Base-by-base conservation (phyloP, 139 green algal species). In the Coelastrella sp. region DNA sequence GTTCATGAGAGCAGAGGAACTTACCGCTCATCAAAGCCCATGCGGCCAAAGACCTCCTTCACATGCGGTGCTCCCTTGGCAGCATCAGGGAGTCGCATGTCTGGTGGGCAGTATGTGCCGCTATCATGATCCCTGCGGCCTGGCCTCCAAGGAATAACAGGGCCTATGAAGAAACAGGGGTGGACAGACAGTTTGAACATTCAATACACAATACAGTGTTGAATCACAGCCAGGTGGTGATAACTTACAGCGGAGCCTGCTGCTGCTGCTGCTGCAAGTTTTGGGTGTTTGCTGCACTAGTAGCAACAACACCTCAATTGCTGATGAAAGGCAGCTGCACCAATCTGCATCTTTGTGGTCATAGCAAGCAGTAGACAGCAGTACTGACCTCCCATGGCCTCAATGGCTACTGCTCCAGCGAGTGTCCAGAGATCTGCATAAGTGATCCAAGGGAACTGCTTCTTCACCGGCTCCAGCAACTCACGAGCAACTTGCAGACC, bases 351-450 rank as follows among this genome's bases (percentile, higher is more conserved):
- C n/a, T n/a, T n/a, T n/a, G n/a, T n/a, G n/a, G n/a, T n/a, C n/a
- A n/a, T n/a, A n/a, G n/a, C n/a, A n/a, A n/a, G n/a, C n/a, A n/a
- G n/a, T n/a, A n/a, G n/a, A n/a, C 35, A 57, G 15, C 11, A 23
- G 45, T 9, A 40, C 81, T 34, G 63, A 93, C 89, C 90, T 69
- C 90, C 90, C 90, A 93, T 93, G 3, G 84, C 79, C 75, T 93
- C 90, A 19, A 93, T 75, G 32, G 96, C 96, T 32, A 96, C 92
- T 0, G 69, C 90, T 3, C 96, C 96, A 8, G 91, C 96, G 57
- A 98, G 90, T 9, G 96, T 98, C 91, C 91, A 98, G 62, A 98
- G 89, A 90, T 98, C 96, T 3, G 88, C 88, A 60, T 96, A 96
- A 3, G 71, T 89, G 82, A 95, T 92, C 89, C 92, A 93, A 35